A percentile compares a stretch with the other conserved stretches of the same genome.
Conservation (phyloP, 2,329 filamentous ascomycete genomes). For the Talaromyces sp. region DNA sequence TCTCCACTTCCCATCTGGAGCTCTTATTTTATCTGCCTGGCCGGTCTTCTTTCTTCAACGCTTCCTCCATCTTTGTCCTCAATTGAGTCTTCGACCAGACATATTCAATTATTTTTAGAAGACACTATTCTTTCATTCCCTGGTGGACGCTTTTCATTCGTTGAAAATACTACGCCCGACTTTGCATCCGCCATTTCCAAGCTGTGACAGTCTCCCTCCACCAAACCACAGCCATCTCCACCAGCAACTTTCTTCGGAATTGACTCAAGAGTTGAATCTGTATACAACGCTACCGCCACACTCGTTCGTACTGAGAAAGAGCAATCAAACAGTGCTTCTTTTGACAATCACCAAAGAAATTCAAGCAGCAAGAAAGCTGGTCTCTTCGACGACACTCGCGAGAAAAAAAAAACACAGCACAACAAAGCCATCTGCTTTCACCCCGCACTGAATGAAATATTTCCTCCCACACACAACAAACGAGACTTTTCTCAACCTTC, state of each 20-base stretch:
- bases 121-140: conserved; percentile 19
- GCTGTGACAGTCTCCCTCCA: neutral
- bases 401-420: neutral
- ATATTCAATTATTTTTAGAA: neutral
- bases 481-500: neutral
- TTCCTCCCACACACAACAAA: neutral
- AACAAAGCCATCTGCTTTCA: neutral
- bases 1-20: conserved; percentile 1
- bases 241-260: neutral
- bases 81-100: neutral
- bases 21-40: conserved; percentile 2
- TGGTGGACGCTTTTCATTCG: conserved; percentile 21
- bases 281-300: neutral
- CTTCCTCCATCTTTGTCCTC: neutral
- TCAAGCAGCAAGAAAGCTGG: too few species aligned
- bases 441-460: neutral
- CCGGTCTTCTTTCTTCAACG: neutral
- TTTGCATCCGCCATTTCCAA: neutral
- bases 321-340: neutral
- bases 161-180: conserved; percentile 17
- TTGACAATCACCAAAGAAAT: neutral
- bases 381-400: neutral
- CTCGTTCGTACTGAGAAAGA: neutral
- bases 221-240: neutral
- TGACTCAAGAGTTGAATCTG: neutral